phyloP scores from a whole-genome alignment of 768 basidiomycete genomes.

The Candolleomyces eurysporus region DNA sequence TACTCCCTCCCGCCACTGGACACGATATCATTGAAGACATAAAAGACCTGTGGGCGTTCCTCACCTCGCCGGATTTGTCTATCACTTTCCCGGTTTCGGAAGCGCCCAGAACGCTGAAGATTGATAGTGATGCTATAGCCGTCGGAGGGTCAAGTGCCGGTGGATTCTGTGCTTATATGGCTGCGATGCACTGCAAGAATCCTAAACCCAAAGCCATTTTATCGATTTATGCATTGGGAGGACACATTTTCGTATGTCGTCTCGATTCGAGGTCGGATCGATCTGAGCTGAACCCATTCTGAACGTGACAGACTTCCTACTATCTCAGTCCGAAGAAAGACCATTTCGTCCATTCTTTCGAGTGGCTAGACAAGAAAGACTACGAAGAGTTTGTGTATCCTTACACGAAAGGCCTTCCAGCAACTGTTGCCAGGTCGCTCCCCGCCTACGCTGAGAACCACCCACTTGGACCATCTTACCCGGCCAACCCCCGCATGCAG shows the following conservation, averaged over 20 bases:
- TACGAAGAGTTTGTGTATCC: conserved; percentile 48
- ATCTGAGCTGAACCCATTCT: neutral
- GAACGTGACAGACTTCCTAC: conserved; percentile 41
- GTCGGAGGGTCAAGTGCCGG: conserved; percentile 62
- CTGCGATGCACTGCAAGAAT: conserved; percentile 40
- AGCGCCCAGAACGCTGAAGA: conserved; percentile 20
- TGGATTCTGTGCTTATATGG: conserved; percentile 59
- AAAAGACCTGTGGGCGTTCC: conserved; percentile 50
- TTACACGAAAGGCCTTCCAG: conserved; percentile 22
- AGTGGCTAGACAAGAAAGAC: conserved; percentile 46
- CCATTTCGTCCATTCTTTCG: conserved; percentile 53
- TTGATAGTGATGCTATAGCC: conserved; percentile 46
- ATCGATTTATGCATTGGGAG: conserved; percentile 62
- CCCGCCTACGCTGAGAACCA: conserved; percentile 44
- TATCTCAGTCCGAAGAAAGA: conserved; percentile 46
- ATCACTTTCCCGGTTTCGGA: neutral
- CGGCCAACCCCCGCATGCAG: conserved; percentile 62
- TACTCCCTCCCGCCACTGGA: conserved; percentile 52
- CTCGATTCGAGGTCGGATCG: too few relatives aligned
- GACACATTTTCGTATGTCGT: conserved; percentile 46
- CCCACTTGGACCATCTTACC: conserved; percentile 47
- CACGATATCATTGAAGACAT: conserved; percentile 60
- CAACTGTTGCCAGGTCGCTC: conserved; percentile 36
- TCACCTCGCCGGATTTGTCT: conserved; percentile 23
- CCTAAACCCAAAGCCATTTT: conserved; percentile 57